Base-by-base conservation (phyloP, 331 rosid genomes). In the Dryas integrifolia region DNA sequence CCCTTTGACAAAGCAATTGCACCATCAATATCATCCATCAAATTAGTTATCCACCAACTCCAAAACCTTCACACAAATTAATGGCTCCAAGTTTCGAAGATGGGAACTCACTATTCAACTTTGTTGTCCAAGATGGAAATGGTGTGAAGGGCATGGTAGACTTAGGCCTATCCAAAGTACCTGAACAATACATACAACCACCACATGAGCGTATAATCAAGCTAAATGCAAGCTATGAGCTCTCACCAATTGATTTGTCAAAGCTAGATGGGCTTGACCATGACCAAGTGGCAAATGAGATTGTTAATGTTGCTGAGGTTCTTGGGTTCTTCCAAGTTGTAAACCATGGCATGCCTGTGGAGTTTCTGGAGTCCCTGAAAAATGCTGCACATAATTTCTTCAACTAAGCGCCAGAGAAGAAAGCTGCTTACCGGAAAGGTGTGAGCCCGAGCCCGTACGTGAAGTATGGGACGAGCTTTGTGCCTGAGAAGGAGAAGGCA, bases 101-200 rank as follows among this genome's bases (percentile, higher is more conserved):
- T 3, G 76, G 74, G 52, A 77, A 26, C 58, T 79, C 89, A 11
- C 81, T 86, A 9, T 86, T 77, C 68, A 69, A 85, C 57, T 89
- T 86, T 45, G 88, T 89, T 15, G 89, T 89, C 3, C 53, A 41
- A 79, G 84, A 84, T 60, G 96, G 96, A 40, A 76, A 90, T 69
- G 91, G 96, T 0, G 91, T 86, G 2, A 90, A 90, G 58, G 88
- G 96, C 16, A 41, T 88, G 49, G 82, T 79, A 15, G 96, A 90
- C 49, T 80, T 45, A 18, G 91, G 96, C 50, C 9, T 86, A 53
- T 61, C 76, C 11, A 64, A 62, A 18, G 93, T 88, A 9, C 96
- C 92, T 39, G 79, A 85, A 5, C 79, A 77, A 35, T 90, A 86
- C 82, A 83, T 84, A 13, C 88, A 86, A 77, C 90, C 90, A 9